Conservation (phyloP, 169 alveolate genomes). For the Plasmodium knowlesi region DNA sequence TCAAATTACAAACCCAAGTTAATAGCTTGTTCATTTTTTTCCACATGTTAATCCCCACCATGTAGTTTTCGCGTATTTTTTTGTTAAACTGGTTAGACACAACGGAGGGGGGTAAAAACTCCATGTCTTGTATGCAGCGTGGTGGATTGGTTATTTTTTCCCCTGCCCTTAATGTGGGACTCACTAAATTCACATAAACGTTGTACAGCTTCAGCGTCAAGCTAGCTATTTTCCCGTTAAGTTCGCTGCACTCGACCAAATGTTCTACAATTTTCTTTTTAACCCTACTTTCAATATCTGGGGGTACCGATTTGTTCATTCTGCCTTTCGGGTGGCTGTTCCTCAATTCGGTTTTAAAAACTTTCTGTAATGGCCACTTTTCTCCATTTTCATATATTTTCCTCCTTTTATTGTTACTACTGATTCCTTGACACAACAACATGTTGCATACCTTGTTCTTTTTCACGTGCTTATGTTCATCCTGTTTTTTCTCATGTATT, state of each 20-base stretch:
- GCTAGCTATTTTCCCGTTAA: constrained; percentile 19
- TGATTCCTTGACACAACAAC: not conserved
- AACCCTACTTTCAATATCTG: not conserved
- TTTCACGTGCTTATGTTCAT: not conserved
- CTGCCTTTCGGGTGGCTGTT: not conserved
- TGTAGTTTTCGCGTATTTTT: constrained; percentile 5
- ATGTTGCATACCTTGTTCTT: not conserved
- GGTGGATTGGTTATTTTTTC: not conserved
- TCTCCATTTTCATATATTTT: not conserved
- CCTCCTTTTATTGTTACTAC: not conserved
- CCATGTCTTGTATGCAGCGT: not conserved
- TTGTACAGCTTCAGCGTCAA: constrained; percentile 10
- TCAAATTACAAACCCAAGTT: not conserved
- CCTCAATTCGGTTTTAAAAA: not conserved
- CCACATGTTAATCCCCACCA: not conserved
- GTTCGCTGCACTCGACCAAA: constrained; percentile 1
- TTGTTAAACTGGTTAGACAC: constrained; percentile 2
- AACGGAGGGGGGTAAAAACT: not conserved
- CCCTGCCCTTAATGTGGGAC: not conserved
- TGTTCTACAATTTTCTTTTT: constrained; percentile 29
- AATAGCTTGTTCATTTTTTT: constrained; percentile 9
- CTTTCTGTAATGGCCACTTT: not conserved
- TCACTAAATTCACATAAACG: not conserved
- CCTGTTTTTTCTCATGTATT: not conserved
- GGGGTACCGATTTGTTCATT: not conserved